Percentiles rank a stretch among this genome's conserved stretches.
Conservation (phyloP, 2,329 filamentous ascomycete genomes). For the Aspergillus flavus region DNA sequence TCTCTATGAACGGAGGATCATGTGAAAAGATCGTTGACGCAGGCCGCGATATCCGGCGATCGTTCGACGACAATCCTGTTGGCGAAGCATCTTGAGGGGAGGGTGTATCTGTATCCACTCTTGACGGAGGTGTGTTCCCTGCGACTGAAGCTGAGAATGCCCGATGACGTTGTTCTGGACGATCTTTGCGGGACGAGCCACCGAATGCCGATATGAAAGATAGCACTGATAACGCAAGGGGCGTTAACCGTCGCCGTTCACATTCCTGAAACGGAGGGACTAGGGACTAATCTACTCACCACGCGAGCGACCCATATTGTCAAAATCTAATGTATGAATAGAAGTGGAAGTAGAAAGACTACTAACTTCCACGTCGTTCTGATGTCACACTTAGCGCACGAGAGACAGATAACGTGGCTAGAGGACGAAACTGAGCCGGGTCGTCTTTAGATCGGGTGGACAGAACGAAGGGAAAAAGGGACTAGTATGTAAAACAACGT, state of each 20-base stretch:
- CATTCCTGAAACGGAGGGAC: constrained; percentile 4
- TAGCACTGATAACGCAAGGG: constrained; percentile 62
- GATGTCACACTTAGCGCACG: background rate
- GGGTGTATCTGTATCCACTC: constrained; percentile 37
- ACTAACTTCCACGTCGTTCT: constrained; percentile 15
- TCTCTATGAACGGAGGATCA: constrained; percentile 82
- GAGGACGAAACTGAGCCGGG: background rate
- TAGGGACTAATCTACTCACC: constrained; percentile 32
- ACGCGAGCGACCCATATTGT: constrained; percentile 42
- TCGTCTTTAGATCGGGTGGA: background rate
- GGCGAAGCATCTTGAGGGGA: constrained; percentile 42
- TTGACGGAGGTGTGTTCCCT: constrained; percentile 26
- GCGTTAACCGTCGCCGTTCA: constrained; percentile 17
- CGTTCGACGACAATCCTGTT: constrained; percentile 43
- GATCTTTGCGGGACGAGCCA: constrained; percentile 42
- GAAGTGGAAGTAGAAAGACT: constrained; percentile 17
- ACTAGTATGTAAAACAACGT: constrained; percentile 4
- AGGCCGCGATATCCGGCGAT: constrained; percentile 65
- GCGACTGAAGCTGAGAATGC: constrained; percentile 24
- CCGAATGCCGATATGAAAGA: constrained; percentile 75
- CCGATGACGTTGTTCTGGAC: constrained; percentile 32
- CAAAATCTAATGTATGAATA: constrained; percentile 9
- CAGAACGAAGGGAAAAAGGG: constrained; percentile 11
- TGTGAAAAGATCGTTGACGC: constrained; percentile 85
- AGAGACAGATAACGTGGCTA: background rate